Evolutionary conservation across 2,329 filamentous ascomycete genomes (phyloP).

Genomic region (Aureobasidium sp.): DNA sequence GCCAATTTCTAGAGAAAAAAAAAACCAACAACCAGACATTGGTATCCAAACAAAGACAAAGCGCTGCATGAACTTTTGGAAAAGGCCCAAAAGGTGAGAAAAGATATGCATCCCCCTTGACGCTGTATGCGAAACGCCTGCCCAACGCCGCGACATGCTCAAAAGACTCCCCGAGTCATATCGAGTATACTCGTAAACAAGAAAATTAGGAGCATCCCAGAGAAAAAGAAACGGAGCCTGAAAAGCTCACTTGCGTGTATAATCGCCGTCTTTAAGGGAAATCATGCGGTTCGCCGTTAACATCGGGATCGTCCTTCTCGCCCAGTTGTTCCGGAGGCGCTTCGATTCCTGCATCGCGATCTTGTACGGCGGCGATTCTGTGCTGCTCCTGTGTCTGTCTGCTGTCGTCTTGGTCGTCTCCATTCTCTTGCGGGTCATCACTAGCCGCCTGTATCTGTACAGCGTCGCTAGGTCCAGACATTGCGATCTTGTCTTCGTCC

Average conservation of each 20-base stretch:
- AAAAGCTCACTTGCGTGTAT: background rate
- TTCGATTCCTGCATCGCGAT: background rate
- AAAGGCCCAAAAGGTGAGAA: too few species aligned
- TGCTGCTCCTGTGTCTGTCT: constrained; percentile 25
- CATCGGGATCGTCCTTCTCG: background rate
- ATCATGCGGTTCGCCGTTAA: constrained; percentile 1
- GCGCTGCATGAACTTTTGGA: background rate
- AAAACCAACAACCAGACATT: background rate
- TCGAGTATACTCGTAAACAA: background rate
- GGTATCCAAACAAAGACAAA: background rate
- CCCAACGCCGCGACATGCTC: background rate
- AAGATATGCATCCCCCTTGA: background rate
- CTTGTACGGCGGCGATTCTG: constrained; percentile 21
- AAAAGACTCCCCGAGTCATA: background rate
- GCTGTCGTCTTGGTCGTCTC: constrained; percentile 20
- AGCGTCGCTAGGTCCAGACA: constrained; percentile 18
- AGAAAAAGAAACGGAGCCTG: background rate
- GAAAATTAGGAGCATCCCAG: background rate
- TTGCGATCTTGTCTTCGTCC: constrained; percentile 13
- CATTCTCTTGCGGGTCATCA: constrained; percentile 25
- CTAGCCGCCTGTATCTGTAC: constrained; percentile 24
- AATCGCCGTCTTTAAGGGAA: background rate
- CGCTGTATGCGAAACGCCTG: background rate
- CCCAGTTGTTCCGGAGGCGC: background rate
- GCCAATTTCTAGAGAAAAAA: background rate